phyloP scores from a whole-genome alignment of 495 filamentous ascomycete genomes.

The Trichoderma reesei region DNA sequence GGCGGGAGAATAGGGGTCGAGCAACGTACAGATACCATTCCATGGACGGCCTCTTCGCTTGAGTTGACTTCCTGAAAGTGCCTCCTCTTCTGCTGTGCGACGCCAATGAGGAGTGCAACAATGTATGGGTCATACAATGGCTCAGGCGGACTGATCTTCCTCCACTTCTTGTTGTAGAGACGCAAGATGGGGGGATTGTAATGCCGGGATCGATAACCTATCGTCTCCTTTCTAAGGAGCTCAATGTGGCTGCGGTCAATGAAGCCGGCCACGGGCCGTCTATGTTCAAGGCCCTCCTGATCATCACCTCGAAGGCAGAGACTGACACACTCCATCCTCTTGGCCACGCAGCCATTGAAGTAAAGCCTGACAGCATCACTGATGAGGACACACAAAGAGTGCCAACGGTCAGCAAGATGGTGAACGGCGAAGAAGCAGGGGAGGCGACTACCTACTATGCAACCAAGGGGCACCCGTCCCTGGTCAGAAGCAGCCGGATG shows the following conservation, averaged over 20 bases:
- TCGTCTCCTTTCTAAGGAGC: neutral
- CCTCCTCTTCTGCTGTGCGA: neutral
- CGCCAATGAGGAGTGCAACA: neutral
- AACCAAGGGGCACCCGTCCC: neutral
- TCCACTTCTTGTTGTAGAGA: constrained; percentile 5
- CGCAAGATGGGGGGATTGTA: neutral
- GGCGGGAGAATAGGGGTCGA: neutral
- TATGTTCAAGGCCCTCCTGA: neutral
- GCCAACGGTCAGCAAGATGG: neutral
- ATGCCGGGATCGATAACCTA: neutral
- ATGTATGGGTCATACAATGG: neutral
- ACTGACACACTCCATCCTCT: neutral
- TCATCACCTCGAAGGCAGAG: neutral
- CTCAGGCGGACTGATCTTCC: neutral
- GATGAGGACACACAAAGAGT: neutral
- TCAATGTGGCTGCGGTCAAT: neutral
- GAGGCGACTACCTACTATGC: neutral
- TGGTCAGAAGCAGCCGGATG: neutral
- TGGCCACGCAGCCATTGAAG: neutral
- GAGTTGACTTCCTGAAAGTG: neutral
- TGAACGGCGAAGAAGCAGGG: neutral
- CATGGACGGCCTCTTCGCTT: neutral
- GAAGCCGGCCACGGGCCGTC: neutral
- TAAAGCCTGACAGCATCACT: neutral
- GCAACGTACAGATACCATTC: neutral